phyloP scores from a whole-genome alignment of 2,329 filamentous ascomycete species.

The Colletotrichum cordylinicola region DNA sequence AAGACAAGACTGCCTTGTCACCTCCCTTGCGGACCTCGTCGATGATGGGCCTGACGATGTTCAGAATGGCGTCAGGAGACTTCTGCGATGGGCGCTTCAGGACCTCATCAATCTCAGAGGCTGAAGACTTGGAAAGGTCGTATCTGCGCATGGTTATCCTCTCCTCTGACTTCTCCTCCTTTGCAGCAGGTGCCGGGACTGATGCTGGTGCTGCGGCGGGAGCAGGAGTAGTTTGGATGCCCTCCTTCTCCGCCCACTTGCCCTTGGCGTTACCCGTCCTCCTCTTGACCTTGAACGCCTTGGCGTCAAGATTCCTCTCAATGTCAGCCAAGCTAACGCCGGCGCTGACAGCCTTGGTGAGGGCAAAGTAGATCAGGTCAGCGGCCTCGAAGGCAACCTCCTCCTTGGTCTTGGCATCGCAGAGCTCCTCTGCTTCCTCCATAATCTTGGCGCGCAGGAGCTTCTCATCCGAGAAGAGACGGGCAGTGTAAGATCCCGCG shows the following conservation, averaged over 20 bases:
- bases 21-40: slow-evolving; percentile 83
- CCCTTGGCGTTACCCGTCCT: slow-evolving; percentile 94
- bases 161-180: slow-evolving; percentile 42
- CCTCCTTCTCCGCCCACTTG: slow-evolving; percentile 86
- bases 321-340: slow-evolving; percentile 89
- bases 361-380: slow-evolving; percentile 93
- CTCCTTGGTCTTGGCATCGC: slow-evolving; percentile 80
- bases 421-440: slow-evolving; percentile 96
- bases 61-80: slow-evolving; percentile 92
- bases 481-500: slow-evolving; percentile 88
- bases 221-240: slow-evolving; percentile 54
- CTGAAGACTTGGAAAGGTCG: slow-evolving; percentile 68
- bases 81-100: slow-evolving; percentile 91
- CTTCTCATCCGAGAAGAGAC: slow-evolving; percentile 90
- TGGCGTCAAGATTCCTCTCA: slow-evolving; percentile 89
- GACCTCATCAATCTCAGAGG: slow-evolving; percentile 71
- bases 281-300: slow-evolving; percentile 94
- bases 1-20: slow-evolving; percentile 87
- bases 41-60: slow-evolving; percentile 90
- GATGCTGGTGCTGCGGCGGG: slow-evolving; percentile 28
- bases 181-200: slow-evolving; percentile 35
- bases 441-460: slow-evolving; percentile 95
- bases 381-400: slow-evolving; percentile 94
- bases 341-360: slow-evolving; percentile 85
- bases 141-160: slow-evolving; percentile 86